Conservation (phyloP, 331 rosid genomes). For the Quercus phellos region DNA sequence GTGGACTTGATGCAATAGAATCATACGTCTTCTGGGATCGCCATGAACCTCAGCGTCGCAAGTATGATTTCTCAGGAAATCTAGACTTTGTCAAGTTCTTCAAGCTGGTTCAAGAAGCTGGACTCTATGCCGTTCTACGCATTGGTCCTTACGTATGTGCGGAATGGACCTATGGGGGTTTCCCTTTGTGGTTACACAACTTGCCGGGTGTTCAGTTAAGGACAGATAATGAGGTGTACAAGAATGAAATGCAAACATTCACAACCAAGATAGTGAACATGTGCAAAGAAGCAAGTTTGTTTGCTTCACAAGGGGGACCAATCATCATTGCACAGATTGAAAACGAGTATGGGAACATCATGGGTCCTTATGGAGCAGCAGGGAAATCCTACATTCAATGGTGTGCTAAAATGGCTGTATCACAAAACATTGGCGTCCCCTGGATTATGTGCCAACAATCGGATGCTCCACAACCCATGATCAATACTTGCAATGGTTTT, state of each 20-base stretch:
- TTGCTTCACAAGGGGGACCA: constrained; percentile 22
- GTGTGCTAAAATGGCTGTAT: constrained; percentile 45
- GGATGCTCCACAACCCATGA: constrained; percentile 45
- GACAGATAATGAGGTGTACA: constrained; percentile 21
- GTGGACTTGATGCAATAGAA: constrained; percentile 31
- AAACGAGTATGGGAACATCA: constrained; percentile 49
- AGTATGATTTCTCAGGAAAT: constrained; percentile 22
- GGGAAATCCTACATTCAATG: constrained; percentile 45
- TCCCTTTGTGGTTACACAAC: constrained; percentile 24
- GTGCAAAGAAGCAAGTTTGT: constrained; percentile 10
- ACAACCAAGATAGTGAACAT: constrained; percentile 13
- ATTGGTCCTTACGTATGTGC: constrained; percentile 30
- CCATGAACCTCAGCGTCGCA: constrained; percentile 18
- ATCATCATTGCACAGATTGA: constrained; percentile 34
- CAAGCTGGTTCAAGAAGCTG: constrained; percentile 17
- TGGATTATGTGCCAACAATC: constrained; percentile 56
- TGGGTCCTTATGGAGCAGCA: constrained; percentile 36
- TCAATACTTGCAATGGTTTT: constrained; percentile 58
- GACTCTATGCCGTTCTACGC: constrained; percentile 22
- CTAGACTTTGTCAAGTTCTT: constrained; percentile 23
- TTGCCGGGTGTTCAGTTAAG: constrained; percentile 9
- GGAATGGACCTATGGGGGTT: constrained; percentile 27
- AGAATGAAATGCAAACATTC: constrained; percentile 19
- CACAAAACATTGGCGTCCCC: constrained; percentile 46
- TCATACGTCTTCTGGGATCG: constrained; percentile 30